Evolutionary conservation across 495 filamentous ascomycete genomes (phyloP).

Genomic region (Xylaria bambusicola): DNA sequence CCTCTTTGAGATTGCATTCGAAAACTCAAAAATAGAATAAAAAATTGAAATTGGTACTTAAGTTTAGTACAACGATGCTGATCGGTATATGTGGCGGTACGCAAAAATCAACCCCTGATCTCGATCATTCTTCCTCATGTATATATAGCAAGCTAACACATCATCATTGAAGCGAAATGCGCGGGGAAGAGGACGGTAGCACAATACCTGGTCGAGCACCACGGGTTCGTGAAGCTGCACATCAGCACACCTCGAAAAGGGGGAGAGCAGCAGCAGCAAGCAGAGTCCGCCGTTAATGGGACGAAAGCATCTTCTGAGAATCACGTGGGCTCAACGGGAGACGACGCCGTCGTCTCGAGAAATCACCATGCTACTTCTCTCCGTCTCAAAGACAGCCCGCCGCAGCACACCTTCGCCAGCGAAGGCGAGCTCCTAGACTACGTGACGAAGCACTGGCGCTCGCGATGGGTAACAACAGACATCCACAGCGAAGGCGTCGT

Average conservation of each 20-base stretch:
- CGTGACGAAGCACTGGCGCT: slow-evolving; percentile 81
- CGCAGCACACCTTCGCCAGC: slow-evolving; percentile 53
- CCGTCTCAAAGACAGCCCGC: slow-evolving; percentile 24
- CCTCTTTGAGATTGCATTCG: no score
- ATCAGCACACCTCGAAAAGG: no score
- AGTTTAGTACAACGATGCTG: no score
- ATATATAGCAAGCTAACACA: slow-evolving; percentile 29
- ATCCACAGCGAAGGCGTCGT: slow-evolving; percentile 68
- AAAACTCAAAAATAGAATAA: neutral
- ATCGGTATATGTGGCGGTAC: slow-evolving; percentile 91
- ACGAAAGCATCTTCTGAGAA: slow-evolving; percentile 21
- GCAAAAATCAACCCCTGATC: slow-evolving; percentile 15
- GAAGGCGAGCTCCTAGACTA: slow-evolving; percentile 72
- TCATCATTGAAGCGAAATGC: slow-evolving; percentile 73
- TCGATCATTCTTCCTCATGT: no score
- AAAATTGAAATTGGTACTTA: no score
- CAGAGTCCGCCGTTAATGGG: neutral
- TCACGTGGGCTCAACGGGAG: slow-evolving; percentile 29
- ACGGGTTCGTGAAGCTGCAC: slow-evolving; percentile 68
- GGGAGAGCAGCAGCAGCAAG: neutral
- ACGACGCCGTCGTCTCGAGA: neutral
- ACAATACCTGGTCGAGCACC: slow-evolving; percentile 72
- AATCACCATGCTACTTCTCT: slow-evolving; percentile 17
- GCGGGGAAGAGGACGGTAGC: slow-evolving; percentile 87
- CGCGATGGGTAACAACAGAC: slow-evolving; percentile 80